Evolutionary conservation across 2,329 filamentous ascomycete species (phyloP).

Genomic region (Paramyrothecium sp.): DNA sequence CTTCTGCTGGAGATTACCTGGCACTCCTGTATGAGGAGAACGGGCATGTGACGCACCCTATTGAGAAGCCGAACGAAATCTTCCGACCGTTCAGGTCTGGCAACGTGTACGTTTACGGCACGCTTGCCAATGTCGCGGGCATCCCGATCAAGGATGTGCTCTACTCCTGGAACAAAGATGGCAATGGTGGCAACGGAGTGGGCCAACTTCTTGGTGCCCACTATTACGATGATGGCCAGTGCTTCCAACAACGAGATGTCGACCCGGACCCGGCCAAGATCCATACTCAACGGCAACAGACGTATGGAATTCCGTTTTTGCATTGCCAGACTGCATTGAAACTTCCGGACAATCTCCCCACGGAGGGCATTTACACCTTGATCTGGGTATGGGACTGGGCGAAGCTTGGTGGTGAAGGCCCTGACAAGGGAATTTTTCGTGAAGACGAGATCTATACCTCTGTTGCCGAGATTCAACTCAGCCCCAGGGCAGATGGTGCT

Average conservation of each 20-base stretch:
- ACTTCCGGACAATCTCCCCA: not conserved
- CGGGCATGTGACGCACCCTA: not conserved
- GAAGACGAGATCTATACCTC: not conserved
- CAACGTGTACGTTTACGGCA: slow-evolving; percentile 1
- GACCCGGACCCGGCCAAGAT: not conserved
- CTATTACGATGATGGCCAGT: not conserved
- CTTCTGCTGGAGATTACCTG: not conserved
- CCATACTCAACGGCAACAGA: not conserved
- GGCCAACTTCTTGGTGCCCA: not conserved
- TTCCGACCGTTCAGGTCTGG: not conserved
- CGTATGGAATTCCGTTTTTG: not conserved
- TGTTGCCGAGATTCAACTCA: not conserved
- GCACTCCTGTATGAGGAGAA: not conserved
- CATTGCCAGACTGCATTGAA: not conserved
- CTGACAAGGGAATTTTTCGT: not conserved
- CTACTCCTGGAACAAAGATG: not conserved
- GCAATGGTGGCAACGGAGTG: not conserved
- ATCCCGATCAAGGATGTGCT: not conserved
- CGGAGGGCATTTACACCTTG: not conserved
- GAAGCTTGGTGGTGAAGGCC: not conserved
- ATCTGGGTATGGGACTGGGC: not conserved
- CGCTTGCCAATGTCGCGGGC: no score
- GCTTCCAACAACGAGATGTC: not conserved
- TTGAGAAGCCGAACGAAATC: not conserved
- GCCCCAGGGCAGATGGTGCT: not conserved